Conservation (phyloP, 2,329 filamentous ascomycete genomes). For the Paraconiothyrium brasiliense region DNA sequence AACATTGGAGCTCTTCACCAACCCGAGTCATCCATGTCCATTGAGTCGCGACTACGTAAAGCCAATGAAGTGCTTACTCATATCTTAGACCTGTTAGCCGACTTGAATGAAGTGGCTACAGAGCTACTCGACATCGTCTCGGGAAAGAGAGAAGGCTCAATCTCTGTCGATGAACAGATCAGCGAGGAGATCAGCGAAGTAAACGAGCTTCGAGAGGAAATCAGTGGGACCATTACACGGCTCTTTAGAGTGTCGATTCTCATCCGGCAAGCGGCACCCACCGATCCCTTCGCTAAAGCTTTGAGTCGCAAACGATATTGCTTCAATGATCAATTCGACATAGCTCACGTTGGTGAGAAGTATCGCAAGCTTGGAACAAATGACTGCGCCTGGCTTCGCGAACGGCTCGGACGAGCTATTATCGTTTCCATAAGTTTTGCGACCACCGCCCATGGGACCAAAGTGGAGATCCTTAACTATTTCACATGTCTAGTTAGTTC, state of each 20-base stretch:
- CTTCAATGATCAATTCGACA: slow-evolving; percentile 29
- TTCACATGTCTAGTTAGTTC: too few relatives aligned
- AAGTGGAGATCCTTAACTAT: too few relatives aligned
- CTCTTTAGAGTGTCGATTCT: slow-evolving; percentile 29
- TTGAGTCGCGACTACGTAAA: slow-evolving; percentile 29
- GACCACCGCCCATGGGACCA: too few relatives aligned
- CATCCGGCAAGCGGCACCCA: slow-evolving; percentile 28
- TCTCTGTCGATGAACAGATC: slow-evolving; percentile 1
- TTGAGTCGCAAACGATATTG: slow-evolving; percentile 23
- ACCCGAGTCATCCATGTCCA: slow-evolving; percentile 22
- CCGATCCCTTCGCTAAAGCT: slow-evolving; percentile 26
- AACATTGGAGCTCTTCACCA: slow-evolving; percentile 30
- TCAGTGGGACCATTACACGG: slow-evolving; percentile 21
- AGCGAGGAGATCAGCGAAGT: slow-evolving; percentile 19
- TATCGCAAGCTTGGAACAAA: slow-evolving; percentile 25
- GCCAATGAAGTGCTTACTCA: slow-evolving; percentile 23
- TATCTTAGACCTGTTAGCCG: slow-evolving; percentile 21
- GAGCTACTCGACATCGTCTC: slow-evolving; percentile 16
- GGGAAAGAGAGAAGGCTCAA: background rate
- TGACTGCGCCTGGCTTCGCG: slow-evolving; percentile 23
- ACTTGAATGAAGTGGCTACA: slow-evolving; percentile 22
- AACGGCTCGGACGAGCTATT: slow-evolving; percentile 29
- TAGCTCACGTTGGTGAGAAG: slow-evolving; percentile 30
- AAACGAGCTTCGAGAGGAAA: slow-evolving; percentile 26
- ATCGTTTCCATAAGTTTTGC: too few relatives aligned